A percentile compares a stretch with the other conserved stretches of the same genome.
Evolutionary conservation across 306 rosid species (phyloP).

Genomic region (Glycine latifolia): DNA sequence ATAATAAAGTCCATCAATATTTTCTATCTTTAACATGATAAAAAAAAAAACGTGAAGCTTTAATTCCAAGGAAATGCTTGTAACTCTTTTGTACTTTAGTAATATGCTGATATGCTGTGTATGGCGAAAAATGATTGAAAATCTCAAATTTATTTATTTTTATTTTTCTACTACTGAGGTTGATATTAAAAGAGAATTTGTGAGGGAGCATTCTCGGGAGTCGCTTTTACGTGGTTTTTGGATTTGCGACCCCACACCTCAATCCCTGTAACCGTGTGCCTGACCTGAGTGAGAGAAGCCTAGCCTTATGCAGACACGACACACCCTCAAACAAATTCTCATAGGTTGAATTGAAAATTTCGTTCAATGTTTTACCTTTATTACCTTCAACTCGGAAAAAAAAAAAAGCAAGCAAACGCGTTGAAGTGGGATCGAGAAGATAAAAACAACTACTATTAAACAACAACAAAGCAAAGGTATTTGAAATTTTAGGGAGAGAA

Average conservation of each 20-base stretch:
- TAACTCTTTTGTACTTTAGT: not conserved
- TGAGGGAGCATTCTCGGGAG: conserved; percentile 38
- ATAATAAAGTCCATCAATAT: too few relatives aligned
- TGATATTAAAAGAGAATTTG: not conserved
- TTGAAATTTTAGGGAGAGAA: conserved; percentile 13
- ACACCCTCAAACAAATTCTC: not conserved
- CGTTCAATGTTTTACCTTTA: conserved; percentile 10
- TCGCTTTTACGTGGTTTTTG: conserved; percentile 53
- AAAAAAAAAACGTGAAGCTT: not conserved
- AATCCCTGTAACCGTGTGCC: conserved; percentile 58
- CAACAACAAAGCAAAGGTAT: conserved; percentile 9
- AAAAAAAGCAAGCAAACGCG: not conserved
- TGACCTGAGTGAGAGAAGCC: conserved; percentile 41
- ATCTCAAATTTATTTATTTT: not conserved
- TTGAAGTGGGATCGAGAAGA: conserved; percentile 16
- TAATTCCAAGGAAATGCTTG: not conserved
- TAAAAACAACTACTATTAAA: not conserved
- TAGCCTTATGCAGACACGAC: conserved; percentile 39
- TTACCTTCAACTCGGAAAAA: conserved; percentile 32
- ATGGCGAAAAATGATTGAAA: conserved; percentile 17
- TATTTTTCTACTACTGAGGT: not conserved
- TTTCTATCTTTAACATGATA: too few relatives aligned
- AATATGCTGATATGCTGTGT: not conserved
- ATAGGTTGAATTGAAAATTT: conserved; percentile 5
- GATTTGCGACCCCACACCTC: conserved; percentile 62